Evolutionary conservation across 495 filamentous ascomycete species (phyloP), one percentile per base, ranked within the genome.

Genomic region (Umbilicaria muhlenbergii): DNA sequence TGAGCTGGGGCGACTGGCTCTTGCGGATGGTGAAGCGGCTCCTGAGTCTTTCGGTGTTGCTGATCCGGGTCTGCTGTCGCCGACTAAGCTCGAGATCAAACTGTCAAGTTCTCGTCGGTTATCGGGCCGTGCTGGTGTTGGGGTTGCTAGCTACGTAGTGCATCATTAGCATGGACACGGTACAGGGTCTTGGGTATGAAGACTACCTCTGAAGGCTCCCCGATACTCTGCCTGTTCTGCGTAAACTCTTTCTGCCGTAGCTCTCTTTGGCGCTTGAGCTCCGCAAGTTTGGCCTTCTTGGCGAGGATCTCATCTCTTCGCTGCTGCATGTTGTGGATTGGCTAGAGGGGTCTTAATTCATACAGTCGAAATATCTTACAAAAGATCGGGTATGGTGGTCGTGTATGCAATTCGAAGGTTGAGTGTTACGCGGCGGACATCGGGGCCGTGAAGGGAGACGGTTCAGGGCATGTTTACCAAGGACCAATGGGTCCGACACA

Each of bases 201-300:
- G 39, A 49, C 52, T 66, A 75, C 69, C 65, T 74, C 63, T 53
- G 64, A 68, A 46, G 64, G 58, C 57, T 75, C 69, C n/a, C 71
- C 73, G 54, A 74, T 67, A 54, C 75, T 82, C 51, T 74, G 72
- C 42, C 83, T 71, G 39, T 58, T 72, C 45, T 65, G 70, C 34
- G 68, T 71, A 50, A 79, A 74, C 59, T 91, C 85, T 59, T 69
- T 80, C 48, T 78, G 74, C 39, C 87, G 72, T 37, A 86, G 67
- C 32, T 56, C 53, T 49, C 88, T 76, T 57, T 94, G 87, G 44
- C 84, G 76, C 62, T 94, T 94, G 50, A 99, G 73, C 70, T 96
- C 92, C 21, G 81, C 88, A 51, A 99, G 85, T 68, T 83, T 93
- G 28, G 86, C 88, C 66, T 79, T 81, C 65, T 96, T 99, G 48